Percentiles rank a stretch among this genome's conserved stretches.
phyloP scores from a whole-genome alignment of 2,329 filamentous ascomycete genomes.

The Colletotrichum sp. region DNA sequence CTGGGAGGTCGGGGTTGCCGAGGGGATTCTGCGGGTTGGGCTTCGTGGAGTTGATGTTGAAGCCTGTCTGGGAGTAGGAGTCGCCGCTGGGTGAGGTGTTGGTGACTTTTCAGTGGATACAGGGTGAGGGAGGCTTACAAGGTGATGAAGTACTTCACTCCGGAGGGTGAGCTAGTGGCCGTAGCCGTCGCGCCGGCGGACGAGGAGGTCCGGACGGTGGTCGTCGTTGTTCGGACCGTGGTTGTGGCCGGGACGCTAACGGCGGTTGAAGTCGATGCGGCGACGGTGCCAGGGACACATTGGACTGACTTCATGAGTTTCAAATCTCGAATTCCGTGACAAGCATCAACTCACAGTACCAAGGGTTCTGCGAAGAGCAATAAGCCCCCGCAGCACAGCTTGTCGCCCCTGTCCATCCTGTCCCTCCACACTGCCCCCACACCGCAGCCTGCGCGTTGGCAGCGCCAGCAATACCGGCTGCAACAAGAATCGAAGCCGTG shows the following conservation, averaged over 20 bases:
- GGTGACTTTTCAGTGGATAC: not conserved
- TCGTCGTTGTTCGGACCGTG: not conserved
- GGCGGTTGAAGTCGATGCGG: not conserved
- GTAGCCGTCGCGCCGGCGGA: not conserved
- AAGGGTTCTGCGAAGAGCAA: conserved; percentile 40
- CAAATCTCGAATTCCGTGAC: not conserved
- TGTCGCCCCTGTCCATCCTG: conserved; percentile 38
- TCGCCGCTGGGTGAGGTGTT: conserved; percentile 50
- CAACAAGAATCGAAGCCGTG: not conserved
- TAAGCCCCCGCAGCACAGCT: conserved; percentile 45
- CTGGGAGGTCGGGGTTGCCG: conserved; percentile 62
- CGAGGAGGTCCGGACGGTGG: not conserved
- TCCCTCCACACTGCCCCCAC: conserved; percentile 47
- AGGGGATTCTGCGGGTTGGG: conserved; percentile 61
- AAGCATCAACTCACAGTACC: conserved; percentile 51
- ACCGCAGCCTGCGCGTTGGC: conserved; percentile 13
- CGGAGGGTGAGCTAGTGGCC: not conserved
- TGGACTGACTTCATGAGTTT: not conserved
- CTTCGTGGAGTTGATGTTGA: conserved; percentile 53
- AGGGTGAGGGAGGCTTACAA: conserved; percentile 34
- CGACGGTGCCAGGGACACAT: conserved; percentile 11
- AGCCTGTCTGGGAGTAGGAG: conserved; percentile 65
- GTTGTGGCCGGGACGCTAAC: conserved; percentile 1
- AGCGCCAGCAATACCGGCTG: not conserved
- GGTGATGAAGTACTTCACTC: conserved; percentile 42